Evolutionary conservation across 225 moss, liverwort and hornwort species (phyloP).

Genomic region (Marchantia polymorpha): DNA sequence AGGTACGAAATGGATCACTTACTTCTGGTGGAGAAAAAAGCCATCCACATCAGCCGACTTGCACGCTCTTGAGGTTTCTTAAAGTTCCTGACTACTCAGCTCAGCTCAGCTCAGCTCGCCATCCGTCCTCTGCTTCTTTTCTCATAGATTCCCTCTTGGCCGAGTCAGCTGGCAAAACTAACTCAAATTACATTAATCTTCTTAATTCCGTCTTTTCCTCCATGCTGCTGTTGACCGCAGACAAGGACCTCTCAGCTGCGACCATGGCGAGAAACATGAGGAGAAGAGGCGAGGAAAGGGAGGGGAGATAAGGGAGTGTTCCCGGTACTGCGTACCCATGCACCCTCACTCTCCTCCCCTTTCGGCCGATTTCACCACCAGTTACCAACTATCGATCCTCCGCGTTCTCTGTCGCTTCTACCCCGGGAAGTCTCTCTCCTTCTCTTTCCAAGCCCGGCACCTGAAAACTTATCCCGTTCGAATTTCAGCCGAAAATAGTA

Average conservation of each 20-base stretch:
- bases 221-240: background rate
- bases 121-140: background rate
- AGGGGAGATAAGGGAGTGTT: too few species aligned
- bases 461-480: too few species aligned
- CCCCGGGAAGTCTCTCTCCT: too few species aligned
- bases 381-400: too few species aligned
- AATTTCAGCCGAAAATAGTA: too few species aligned
- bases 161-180: slow-evolving; percentile 2
- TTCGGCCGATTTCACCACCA: too few species aligned
- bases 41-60: background rate
- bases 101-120: background rate
- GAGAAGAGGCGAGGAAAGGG: too few species aligned
- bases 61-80: background rate
- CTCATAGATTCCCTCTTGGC: background rate
- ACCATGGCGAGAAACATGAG: too few species aligned
- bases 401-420: too few species aligned
- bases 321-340: too few species aligned
- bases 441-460: too few species aligned
- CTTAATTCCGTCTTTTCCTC: background rate
- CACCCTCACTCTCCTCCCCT: too few species aligned
- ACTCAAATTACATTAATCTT: background rate
- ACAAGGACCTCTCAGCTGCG: background rate
- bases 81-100: background rate
- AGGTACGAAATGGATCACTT: slow-evolving; percentile 6
- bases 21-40: background rate